Conservation (phyloP, 1,284 basidiomycete genomes). For the Trametes versicolor region DNA sequence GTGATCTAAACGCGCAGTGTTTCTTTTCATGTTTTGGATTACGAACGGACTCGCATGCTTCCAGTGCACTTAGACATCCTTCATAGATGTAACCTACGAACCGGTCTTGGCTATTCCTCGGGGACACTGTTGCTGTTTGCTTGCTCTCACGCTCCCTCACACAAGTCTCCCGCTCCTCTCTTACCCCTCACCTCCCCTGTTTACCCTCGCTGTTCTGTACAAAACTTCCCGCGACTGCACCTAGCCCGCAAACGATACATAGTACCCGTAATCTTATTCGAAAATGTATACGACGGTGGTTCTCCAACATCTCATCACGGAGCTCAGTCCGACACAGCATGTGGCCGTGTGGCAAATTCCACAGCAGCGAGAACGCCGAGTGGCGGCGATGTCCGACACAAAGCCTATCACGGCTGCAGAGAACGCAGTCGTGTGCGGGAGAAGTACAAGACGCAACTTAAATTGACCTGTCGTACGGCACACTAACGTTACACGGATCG, state of each 20-base stretch:
- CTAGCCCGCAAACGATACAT: constrained; percentile 20
- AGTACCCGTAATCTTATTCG: constrained; percentile 30
- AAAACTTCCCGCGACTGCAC: constrained; percentile 5
- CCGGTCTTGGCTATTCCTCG: constrained; percentile 28
- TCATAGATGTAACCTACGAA: constrained; percentile 33
- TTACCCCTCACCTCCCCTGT: not conserved
- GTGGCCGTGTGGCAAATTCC: not conserved
- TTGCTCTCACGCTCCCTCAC: constrained; percentile 24
- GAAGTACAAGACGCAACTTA: not conserved
- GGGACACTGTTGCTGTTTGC: constrained; percentile 34
- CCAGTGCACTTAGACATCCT: constrained; percentile 25
- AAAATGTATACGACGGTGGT: constrained; percentile 25
- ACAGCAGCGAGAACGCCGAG: not conserved
- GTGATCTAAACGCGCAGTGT: constrained; percentile 54
- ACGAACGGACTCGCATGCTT: constrained; percentile 24
- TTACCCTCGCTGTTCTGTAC: constrained; percentile 11
- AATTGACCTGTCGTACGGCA: not conserved
- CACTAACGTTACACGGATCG: not conserved
- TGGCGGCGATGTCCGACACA: not conserved
- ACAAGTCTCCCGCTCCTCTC: constrained; percentile 5
- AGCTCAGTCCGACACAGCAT: not conserved
- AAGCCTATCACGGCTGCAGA: not conserved
- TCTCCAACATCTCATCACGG: not conserved
- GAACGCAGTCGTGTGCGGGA: not conserved
- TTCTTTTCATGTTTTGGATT: constrained; percentile 8